These are phyloP conservation scores for Plenodomus tracheiphilus DNA, from an alignment of 2,329 filamentous ascomycete species.

Conservation along the genomic window DNA sequence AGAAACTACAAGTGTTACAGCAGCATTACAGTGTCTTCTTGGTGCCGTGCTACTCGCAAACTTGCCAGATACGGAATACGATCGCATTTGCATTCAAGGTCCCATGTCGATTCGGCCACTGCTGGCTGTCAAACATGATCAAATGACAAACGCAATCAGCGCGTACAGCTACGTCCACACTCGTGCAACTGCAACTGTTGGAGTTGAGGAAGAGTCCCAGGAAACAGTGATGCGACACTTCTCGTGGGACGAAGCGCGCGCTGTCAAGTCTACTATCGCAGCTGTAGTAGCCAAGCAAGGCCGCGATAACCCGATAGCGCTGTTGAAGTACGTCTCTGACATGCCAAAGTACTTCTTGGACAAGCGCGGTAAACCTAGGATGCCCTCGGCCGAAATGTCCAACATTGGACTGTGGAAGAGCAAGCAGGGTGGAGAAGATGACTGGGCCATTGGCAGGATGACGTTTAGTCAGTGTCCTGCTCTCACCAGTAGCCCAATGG, in stretches of 20 bases:
- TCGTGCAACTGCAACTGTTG: conserved; percentile 1
- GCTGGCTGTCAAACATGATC: conserved; percentile 30
- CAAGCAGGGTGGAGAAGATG: not conserved
- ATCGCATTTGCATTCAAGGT: conserved; percentile 36
- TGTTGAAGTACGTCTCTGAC: conserved; percentile 49
- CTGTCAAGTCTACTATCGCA: conserved; percentile 16
- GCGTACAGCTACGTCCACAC: conserved; percentile 16
- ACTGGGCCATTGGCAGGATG: conserved; percentile 44
- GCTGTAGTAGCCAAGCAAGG: conserved; percentile 22
- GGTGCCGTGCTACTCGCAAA: conserved; percentile 43
- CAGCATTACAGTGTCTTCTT: conserved; percentile 45
- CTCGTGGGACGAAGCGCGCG: conserved; percentile 23
- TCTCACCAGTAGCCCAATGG: conserved; percentile 44
- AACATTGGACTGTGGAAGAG: conserved; percentile 49
- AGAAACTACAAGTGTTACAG: conserved; percentile 49
- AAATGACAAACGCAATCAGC: conserved; percentile 32
- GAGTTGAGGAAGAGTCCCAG: not conserved
- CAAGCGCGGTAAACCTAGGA: conserved; percentile 46
- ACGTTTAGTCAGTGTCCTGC: conserved; percentile 52
- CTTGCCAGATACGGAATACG: conserved; percentile 33
- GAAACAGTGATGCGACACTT: conserved; percentile 7
- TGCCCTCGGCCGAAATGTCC: conserved; percentile 49
- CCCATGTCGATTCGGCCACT: conserved; percentile 47
- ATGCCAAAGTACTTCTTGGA: conserved; percentile 43
- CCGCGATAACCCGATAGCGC: conserved; percentile 39